Percentiles rank a stretch among this genome's conserved stretches.
phyloP scores from a whole-genome alignment of 2,329 filamentous ascomycete genomes.

The Allantophomopsis lycopodina region DNA sequence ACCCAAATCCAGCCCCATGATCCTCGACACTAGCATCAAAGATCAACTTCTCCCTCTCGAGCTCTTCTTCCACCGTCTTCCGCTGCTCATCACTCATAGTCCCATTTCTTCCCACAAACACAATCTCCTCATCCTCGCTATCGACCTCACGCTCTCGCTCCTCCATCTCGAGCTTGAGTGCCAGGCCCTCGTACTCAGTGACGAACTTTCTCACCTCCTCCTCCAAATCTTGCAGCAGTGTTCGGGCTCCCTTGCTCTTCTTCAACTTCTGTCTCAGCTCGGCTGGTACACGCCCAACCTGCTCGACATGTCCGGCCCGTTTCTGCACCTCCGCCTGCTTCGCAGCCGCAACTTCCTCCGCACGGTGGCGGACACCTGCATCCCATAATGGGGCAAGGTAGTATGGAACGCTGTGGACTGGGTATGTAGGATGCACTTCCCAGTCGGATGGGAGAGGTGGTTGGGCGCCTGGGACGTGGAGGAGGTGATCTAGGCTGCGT shows the following conservation, averaged over 20 bases:
- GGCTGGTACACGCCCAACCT: constrained; percentile 52
- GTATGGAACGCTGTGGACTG: constrained; percentile 69
- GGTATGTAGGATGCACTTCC: constrained; percentile 70
- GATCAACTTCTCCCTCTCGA: constrained; percentile 54
- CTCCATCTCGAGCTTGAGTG: constrained; percentile 30
- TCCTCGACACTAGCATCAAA: constrained; percentile 71
- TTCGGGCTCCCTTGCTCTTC: constrained; percentile 61
- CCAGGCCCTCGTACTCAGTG: constrained; percentile 38
- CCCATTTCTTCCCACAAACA: constrained; percentile 65
- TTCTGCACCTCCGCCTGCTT: constrained; percentile 21
- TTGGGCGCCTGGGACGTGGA: constrained; percentile 75
- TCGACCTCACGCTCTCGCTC: constrained; percentile 28
- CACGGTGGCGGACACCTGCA: constrained; percentile 35
- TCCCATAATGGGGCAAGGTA: constrained; percentile 84
- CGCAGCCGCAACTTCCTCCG: constrained; percentile 29
- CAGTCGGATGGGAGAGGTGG: constrained; percentile 75
- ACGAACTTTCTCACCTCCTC: constrained; percentile 71
- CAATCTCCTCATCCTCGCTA: constrained; percentile 70
- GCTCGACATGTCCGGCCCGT: constrained; percentile 16
- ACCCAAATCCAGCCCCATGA: constrained; percentile 71
- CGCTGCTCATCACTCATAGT: constrained; percentile 37
- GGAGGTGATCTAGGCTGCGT: constrained; percentile 53
- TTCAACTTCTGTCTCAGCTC: constrained; percentile 74
- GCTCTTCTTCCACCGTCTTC: constrained; percentile 35
- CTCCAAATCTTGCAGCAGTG: constrained; percentile 73